Base-by-base conservation (phyloP, 805 yeast species). In the Isabelozyma gotoi region DNA sequence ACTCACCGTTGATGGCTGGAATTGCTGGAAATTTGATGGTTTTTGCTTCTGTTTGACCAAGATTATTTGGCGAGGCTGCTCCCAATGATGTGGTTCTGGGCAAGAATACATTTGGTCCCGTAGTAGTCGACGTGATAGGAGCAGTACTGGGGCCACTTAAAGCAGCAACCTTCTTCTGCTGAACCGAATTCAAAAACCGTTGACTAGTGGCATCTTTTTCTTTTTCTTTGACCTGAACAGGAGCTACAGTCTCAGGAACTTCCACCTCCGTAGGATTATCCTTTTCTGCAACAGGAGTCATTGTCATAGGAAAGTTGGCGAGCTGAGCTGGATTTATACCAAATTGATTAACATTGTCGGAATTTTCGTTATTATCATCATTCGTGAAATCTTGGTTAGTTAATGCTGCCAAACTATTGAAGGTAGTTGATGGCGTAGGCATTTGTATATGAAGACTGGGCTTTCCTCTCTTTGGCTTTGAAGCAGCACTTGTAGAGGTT, bases 231-330 rank as follows among this genome's bases (percentile, higher is more conserved):
- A n/a, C n/a, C n/a, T n/a, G n/a, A n/a, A n/a, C n/a, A n/a, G n/a
- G n/a, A n/a, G n/a, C n/a, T n/a, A n/a, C n/a, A 3, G 45, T 6
- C 2, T 14, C 32, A 4, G 18, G 31, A 19, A 16, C 21, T 27
- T 33, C 12, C 4, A 41, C 45, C 10, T 46, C 44, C 14, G 42
- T 42, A 15, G 39, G 31, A 19, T 48, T 46, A 20, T 71, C 74
- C 42, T 62, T 82, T 51, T 87, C 95, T 2, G 88, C 76, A 4
- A 86, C 81, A 2, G 94, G 95, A 0, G 95, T 87, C 94, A 87
- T 86, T 0, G 88, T 79, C 52, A 82, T 67, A 1, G 88, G 82
- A 3, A 77, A 59, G 43, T 67, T 63, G 6, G 74, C 68, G 3
- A 77, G 71, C 24, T 73, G 75, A 12, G 76, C 63, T 1, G 82